These are phyloP conservation scores for Ophiostoma pallidulum DNA, from an alignment of 2,329 filamentous ascomycete genomes.

Conservation along the genomic window DNA sequence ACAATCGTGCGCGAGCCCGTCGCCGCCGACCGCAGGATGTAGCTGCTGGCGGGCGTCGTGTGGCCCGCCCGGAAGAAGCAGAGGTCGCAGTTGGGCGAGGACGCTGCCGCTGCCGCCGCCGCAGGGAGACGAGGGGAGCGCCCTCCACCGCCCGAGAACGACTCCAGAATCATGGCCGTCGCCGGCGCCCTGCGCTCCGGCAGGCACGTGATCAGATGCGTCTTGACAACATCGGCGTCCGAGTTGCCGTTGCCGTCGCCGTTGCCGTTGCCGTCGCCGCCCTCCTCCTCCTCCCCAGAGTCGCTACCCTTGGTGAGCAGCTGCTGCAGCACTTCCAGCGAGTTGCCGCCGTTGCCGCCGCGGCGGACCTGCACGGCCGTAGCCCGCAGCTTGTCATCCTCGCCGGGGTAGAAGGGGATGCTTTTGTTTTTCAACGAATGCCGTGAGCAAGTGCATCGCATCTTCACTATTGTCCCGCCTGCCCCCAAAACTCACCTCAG, in stretches of 20 bases:
- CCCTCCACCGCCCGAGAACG: conserved; percentile 32
- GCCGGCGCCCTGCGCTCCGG: conserved; percentile 44
- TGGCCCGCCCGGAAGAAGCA: conserved; percentile 51
- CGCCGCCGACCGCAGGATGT: conserved; percentile 53
- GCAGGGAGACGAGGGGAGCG: conserved; percentile 20
- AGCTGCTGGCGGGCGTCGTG: conserved; percentile 54
- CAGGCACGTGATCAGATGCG: conserved; percentile 42
- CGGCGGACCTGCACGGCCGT: conserved; percentile 48
- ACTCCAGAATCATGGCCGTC: conserved; percentile 41
- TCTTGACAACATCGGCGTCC: conserved; percentile 19
- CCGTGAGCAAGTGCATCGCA: no score
- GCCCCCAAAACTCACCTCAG: conserved; percentile 49
- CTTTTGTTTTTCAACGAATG: conserved; percentile 27
- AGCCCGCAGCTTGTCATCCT: conserved; percentile 66
- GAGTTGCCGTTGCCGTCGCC: no score
- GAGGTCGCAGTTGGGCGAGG: conserved; percentile 37
- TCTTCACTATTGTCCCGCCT: no score
- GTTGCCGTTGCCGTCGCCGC: no score
- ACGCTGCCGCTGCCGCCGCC: conserved; percentile 9
- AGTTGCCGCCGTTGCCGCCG: conserved; percentile 66
- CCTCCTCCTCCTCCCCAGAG: no score
- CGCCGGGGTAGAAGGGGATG: conserved; percentile 55
- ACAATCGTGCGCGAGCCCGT: conserved; percentile 59
- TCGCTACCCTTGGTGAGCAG: conserved; percentile 36
- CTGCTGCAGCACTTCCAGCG: conserved; percentile 60